Conservation (phyloP, 495 filamentous ascomycete species). For the Monascus purpureus region DNA sequence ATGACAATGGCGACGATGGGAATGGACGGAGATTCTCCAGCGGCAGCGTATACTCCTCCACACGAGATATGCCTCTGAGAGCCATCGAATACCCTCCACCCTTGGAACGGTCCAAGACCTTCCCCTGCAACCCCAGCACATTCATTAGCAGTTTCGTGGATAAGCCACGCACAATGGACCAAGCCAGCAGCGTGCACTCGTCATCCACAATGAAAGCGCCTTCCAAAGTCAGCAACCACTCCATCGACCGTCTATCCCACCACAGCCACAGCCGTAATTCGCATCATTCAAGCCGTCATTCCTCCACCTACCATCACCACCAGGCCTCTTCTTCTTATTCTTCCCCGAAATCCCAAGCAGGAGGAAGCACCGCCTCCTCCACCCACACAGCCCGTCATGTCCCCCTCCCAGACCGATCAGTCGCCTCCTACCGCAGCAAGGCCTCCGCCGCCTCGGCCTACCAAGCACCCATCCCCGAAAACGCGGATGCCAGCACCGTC, state of each 20-base stretch:
- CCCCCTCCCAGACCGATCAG: slow-evolving; percentile 16
- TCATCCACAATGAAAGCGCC: slow-evolving; percentile 31
- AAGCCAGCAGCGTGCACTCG: slow-evolving; percentile 23
- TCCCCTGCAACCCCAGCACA: slow-evolving; percentile 21
- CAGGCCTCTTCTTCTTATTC: slow-evolving; percentile 4
- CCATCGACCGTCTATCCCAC: slow-evolving; percentile 7
- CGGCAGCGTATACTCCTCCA: slow-evolving; percentile 21
- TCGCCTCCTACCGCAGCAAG: slow-evolving; percentile 9
- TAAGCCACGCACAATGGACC: slow-evolving; percentile 15
- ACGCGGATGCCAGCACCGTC: slow-evolving; percentile 15
- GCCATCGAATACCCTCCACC: slow-evolving; percentile 30
- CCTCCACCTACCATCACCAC: no score
- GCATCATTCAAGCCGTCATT: no score
- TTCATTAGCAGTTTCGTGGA: slow-evolving; percentile 29
- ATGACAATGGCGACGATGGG: slow-evolving; percentile 19
- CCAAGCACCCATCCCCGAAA: slow-evolving; percentile 36
- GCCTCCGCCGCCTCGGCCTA: slow-evolving; percentile 6
- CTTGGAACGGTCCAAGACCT: slow-evolving; percentile 13
- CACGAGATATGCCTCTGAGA: slow-evolving; percentile 20
- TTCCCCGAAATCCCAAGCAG: slow-evolving; percentile 1
- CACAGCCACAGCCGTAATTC: no score
- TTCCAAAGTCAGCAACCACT: slow-evolving; percentile 12
- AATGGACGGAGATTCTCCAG: slow-evolving; percentile 27
- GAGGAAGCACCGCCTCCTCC: slow-evolving; percentile 15
- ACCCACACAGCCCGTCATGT: slow-evolving; percentile 18